Evolutionary conservation across 768 basidiomycete genomes (phyloP).

Genomic region (Chalciporus sphaerocephalus): DNA sequence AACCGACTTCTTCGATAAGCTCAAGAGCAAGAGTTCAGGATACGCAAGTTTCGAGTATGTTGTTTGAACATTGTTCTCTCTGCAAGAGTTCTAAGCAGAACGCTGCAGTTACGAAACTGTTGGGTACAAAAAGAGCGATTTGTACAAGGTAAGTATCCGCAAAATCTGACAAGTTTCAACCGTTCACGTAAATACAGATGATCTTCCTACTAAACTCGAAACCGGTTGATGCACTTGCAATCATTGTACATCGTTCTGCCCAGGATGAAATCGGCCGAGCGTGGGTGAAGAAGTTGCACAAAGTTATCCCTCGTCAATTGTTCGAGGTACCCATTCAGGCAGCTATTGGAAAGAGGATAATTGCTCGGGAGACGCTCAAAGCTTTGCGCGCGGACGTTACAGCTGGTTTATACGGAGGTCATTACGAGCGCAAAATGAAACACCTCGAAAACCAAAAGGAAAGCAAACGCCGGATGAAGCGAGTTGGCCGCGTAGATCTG

Average conservation of each 20-base stretch:
- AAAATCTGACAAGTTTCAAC: background rate
- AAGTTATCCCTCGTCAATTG: slow-evolving; percentile 86
- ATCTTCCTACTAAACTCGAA: slow-evolving; percentile 83
- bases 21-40: slow-evolving; percentile 90
- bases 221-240: slow-evolving; percentile 88
- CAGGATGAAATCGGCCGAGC: slow-evolving; percentile 68
- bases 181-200: slow-evolving; percentile 51
- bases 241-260: slow-evolving; percentile 82
- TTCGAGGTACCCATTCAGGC: slow-evolving; percentile 98
- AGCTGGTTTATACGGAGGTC: slow-evolving; percentile 89
- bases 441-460: slow-evolving; percentile 89
- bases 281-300: slow-evolving; percentile 93
- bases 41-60: slow-evolving; percentile 89
- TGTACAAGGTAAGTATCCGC: slow-evolving; percentile 64
- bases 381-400: slow-evolving; percentile 90
- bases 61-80: background rate
- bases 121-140: slow-evolving; percentile 76
- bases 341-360: slow-evolving; percentile 76
- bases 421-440: slow-evolving; percentile 91
- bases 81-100: background rate
- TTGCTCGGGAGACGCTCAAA: slow-evolving; percentile 85
- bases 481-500: slow-evolving; percentile 80
- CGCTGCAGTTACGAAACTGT: slow-evolving; percentile 83
- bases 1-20: slow-evolving; percentile 89
- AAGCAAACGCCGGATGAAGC: slow-evolving; percentile 85